Conservation (phyloP, 108 stramenopile genomes). For the Phaeodactylum tricornutum region DNA sequence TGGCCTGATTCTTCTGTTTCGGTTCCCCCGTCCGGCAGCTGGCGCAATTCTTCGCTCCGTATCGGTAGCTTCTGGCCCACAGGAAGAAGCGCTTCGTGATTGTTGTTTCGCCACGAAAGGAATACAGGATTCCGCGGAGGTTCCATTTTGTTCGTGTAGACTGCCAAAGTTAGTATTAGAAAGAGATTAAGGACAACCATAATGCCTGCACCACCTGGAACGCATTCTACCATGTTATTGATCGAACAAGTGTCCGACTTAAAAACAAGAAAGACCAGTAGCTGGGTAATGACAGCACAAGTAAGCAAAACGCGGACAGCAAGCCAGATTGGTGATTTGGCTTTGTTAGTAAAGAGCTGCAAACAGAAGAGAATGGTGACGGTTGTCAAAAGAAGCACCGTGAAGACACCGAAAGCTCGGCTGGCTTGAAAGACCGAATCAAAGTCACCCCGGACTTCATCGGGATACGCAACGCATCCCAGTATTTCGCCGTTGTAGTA, state of each 20-base stretch:
- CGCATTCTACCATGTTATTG: too few species aligned
- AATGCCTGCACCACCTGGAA: too few species aligned
- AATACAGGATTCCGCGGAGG: too few species aligned
- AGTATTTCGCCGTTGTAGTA: conserved; percentile 1
- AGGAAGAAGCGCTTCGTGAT: too few species aligned
- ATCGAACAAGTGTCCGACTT: conserved; percentile 1
- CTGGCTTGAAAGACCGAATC: conserved; percentile 5
- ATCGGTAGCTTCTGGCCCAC: too few species aligned
- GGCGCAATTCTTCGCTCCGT: too few species aligned
- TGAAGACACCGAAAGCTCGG: conserved; percentile 4
- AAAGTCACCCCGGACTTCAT: neutral
- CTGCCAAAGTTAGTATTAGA: too few species aligned
- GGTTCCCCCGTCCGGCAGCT: too few species aligned
- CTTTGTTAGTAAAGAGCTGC: neutral
- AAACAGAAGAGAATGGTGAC: neutral
- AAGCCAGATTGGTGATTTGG: conserved; percentile 1
- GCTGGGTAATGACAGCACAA: conserved; percentile 3
- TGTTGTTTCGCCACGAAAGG: too few species aligned
- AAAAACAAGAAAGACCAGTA: neutral
- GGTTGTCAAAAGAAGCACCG: neutral
- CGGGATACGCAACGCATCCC: conserved; percentile 7
- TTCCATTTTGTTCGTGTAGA: too few species aligned
- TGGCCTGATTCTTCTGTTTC: too few species aligned
- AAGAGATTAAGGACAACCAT: too few species aligned
- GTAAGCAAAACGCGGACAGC: conserved; percentile 1